Evolutionary conservation across 2,329 filamentous ascomycete species (phyloP).

Genomic region (Colletotrichum sp.): DNA sequence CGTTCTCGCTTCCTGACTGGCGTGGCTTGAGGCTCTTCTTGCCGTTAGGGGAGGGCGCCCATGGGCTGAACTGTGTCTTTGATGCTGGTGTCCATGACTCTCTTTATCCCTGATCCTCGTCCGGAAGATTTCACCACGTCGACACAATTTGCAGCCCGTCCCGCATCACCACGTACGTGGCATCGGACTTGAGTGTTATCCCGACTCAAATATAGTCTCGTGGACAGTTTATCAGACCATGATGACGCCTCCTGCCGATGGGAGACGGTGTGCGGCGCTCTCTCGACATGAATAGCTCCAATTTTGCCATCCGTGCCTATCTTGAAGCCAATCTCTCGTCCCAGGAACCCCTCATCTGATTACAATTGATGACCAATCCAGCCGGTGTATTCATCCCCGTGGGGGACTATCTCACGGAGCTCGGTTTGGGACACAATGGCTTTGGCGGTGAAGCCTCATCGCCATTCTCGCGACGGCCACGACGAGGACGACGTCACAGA

Average conservation of each 20-base stretch:
- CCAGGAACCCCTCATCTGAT: not conserved
- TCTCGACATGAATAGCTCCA: no score
- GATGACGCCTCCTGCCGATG: not conserved
- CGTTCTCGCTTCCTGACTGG: no score
- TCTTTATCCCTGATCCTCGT: not conserved
- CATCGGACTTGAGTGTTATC: not conserved
- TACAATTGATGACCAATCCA: not conserved
- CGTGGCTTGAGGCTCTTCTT: no score
- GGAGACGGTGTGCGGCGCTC: not conserved
- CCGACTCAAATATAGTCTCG: not conserved
- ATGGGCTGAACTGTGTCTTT: not conserved
- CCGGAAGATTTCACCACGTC: not conserved
- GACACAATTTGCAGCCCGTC: not conserved
- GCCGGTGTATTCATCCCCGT: not conserved
- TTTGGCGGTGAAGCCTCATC: not conserved
- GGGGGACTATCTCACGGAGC: not conserved
- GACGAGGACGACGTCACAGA: not conserved
- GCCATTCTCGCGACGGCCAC: not conserved
- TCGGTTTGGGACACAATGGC: not conserved
- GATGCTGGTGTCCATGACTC: not conserved
- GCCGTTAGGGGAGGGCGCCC: no score
- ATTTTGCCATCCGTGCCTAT: not conserved
- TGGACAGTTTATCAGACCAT: not conserved
- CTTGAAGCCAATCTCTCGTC: not conserved
- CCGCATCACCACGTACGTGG: not conserved